Evolutionary conservation across 1,284 basidiomycete species (phyloP).

Genomic region (Trametes hirsuta): DNA sequence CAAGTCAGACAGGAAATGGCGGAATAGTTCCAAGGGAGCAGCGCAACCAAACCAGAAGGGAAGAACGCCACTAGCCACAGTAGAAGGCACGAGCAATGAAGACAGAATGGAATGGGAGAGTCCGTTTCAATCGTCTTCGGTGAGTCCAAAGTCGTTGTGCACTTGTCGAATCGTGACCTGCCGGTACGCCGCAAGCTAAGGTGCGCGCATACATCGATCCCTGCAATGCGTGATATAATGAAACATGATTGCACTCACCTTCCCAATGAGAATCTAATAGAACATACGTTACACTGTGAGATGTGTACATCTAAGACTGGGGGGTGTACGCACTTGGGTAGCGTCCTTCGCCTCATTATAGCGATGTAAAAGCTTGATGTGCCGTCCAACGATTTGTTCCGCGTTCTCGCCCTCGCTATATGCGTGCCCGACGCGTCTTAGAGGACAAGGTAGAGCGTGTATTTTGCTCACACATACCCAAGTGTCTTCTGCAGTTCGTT

Average conservation of each 20-base stretch:
- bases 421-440: no score
- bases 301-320: not conserved
- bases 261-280: not conserved
- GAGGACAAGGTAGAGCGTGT: not conserved
- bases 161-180: conserved; percentile 69
- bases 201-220: conserved; percentile 2
- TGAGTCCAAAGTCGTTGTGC: conserved; percentile 70
- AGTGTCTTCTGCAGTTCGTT: conserved; percentile 52
- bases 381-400: conserved; percentile 65
- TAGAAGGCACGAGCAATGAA: not conserved
- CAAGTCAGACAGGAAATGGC: not conserved
- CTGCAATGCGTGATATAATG: not conserved
- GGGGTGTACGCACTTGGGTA: conserved; percentile 54
- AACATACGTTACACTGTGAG: no score
- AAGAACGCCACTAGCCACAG: not conserved
- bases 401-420: conserved; percentile 56
- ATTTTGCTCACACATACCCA: conserved; percentile 45
- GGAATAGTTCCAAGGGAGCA: not conserved
- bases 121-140: conserved; percentile 41
- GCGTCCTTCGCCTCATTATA: conserved; percentile 86
- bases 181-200: conserved; percentile 64
- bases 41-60: not conserved
- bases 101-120: not conserved
- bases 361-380: conserved; percentile 71
- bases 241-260: not conserved